Percentiles rank a stretch among this genome's conserved stretches.
Conservation (phyloP, 495 filamentous ascomycete genomes). For the Friedmanniomyces endolithicus region DNA sequence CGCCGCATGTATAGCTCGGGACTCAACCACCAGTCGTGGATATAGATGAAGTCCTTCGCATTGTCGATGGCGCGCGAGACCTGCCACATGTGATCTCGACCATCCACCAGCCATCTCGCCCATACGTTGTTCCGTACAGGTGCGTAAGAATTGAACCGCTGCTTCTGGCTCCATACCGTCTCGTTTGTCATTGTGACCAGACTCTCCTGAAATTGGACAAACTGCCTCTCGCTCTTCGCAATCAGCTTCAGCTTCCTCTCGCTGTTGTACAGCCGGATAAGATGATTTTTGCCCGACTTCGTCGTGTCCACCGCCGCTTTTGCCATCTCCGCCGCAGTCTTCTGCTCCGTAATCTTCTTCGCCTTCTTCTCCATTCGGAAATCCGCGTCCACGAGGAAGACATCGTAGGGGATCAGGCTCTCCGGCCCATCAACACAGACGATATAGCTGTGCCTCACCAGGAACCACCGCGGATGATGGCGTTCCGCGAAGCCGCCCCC, state of each 20-base stretch:
- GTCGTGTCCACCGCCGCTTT: slow-evolving; percentile 51
- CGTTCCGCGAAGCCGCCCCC: slow-evolving; percentile 54
- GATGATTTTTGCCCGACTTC: slow-evolving; percentile 68
- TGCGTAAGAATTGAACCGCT: slow-evolving; percentile 89
- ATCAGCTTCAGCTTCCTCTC: slow-evolving; percentile 85
- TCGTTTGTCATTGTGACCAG: slow-evolving; percentile 69
- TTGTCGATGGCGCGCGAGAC: slow-evolving; percentile 94
- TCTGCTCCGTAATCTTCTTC: slow-evolving; percentile 45
- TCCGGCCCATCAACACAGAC: slow-evolving; percentile 96
- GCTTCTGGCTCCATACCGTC: slow-evolving; percentile 67
- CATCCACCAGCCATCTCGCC: slow-evolving; percentile 95
- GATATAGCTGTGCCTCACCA: slow-evolving; percentile 93
- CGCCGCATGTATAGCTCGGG: slow-evolving; percentile 93
- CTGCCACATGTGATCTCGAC: slow-evolving; percentile 98
- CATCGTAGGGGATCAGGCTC: slow-evolving; percentile 98
- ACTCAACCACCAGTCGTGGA: slow-evolving; percentile 98
- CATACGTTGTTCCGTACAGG: slow-evolving; percentile 76
- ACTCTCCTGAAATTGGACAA: slow-evolving; percentile 87
- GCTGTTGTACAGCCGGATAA: slow-evolving; percentile 67
- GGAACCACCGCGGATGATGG: slow-evolving; percentile 90
- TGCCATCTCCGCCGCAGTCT: slow-evolving; percentile 28
- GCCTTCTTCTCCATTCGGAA: slow-evolving; percentile 67
- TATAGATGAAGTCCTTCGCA: slow-evolving; percentile 97
- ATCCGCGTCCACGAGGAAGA: slow-evolving; percentile 79
- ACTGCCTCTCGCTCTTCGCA: slow-evolving; percentile 76